Base-by-base conservation (phyloP, 129 eudicot species). In the Lactuca sativa region DNA sequence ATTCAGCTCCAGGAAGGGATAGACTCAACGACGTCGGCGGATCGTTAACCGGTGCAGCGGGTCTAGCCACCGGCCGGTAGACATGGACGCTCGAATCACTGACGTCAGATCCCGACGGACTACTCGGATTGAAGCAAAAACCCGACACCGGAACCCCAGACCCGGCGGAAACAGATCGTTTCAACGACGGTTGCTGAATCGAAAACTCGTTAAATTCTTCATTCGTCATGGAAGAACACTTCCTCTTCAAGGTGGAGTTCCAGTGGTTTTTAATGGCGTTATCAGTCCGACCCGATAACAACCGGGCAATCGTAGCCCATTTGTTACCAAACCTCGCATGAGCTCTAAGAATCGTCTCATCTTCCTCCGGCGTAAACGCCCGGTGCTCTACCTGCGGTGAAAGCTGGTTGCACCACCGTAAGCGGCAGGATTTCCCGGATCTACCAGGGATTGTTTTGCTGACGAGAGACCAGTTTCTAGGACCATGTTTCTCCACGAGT, bases 331-430 rank as follows among this genome's bases (percentile, higher is more conserved):
- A 83, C 7, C 84, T 75, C 34, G 88, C 88, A 16, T 91, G 97
- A 13, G 97, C 97, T 47, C 86, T 82, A 16, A 91, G 74, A 33
- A 88, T 91, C 0, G 93, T 88, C 13, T 88, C 96, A n/a, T 91
- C 97, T 62, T 91, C 97, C 13, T 88, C 95, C 0, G 85, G 83
- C 25, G 95, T 83, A 38, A 91, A 91, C 5, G 97, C 80, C 25
- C 96, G 88, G 83, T 91, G 97, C 74, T 91, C 90, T 2, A 91
- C 97, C 76, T 91, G 89, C 0, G 97, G 97, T 0, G 95, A 91
- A 4, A 91, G 87, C 85, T 91, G 97, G 82, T 91, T 91, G 76
- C 97, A 91, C 97, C 97, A 91, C 56, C 97, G 80, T 11, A 91
- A 56, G n/a, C 97, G 88, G 62, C 97, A 91, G 3, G 92, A 85